phyloP scores from a whole-genome alignment of 805 yeast genomes.

The Zygosaccharomyces lentus region DNA sequence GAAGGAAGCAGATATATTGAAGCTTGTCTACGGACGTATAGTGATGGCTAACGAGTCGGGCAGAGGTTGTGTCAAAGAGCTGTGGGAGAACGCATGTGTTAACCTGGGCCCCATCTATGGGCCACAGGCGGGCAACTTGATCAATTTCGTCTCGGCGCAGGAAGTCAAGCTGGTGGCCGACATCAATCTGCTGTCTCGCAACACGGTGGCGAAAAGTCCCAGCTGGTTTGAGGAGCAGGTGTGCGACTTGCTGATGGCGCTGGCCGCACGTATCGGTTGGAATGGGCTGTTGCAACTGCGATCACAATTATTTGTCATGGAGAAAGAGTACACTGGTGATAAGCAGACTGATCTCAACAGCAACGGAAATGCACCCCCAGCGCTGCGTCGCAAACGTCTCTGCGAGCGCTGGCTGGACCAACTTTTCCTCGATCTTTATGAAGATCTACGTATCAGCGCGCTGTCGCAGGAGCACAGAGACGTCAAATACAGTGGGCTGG shows the following conservation, averaged over 20 bases:
- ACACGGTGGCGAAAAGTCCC: constrained; percentile 27
- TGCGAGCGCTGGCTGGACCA: constrained; percentile 36
- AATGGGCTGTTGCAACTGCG: constrained; percentile 62
- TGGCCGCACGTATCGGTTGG: constrained; percentile 78
- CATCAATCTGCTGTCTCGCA: constrained; percentile 26
- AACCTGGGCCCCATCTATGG: constrained; percentile 34
- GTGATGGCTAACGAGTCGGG: constrained; percentile 29
- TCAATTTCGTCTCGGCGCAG: constrained; percentile 30
- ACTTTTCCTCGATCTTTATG: constrained; percentile 34
- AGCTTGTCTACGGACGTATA: constrained; percentile 30
- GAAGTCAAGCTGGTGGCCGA: constrained; percentile 29
- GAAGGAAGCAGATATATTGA: constrained; percentile 27
- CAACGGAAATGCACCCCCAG: constrained; percentile 18
- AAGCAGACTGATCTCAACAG: constrained; percentile 4
- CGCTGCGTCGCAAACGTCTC: constrained; percentile 25
- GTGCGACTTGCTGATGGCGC: constrained; percentile 65
- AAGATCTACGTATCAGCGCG: constrained; percentile 34
- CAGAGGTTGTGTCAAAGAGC: constrained; percentile 22
- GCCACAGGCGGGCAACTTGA: constrained; percentile 28
- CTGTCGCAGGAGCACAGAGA: constrained; percentile 27
- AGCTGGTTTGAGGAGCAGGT: constrained; percentile 39
- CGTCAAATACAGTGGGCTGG: constrained; percentile 55
- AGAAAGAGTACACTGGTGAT: constrained; percentile 48
- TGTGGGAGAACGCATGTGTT: constrained; percentile 27
- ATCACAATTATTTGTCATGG: constrained; percentile 76